Evolutionary conservation across 2,329 filamentous ascomycete genomes (phyloP), one percentile per base, ranked within the genome.

Genomic region (Monilinia fructigena): DNA sequence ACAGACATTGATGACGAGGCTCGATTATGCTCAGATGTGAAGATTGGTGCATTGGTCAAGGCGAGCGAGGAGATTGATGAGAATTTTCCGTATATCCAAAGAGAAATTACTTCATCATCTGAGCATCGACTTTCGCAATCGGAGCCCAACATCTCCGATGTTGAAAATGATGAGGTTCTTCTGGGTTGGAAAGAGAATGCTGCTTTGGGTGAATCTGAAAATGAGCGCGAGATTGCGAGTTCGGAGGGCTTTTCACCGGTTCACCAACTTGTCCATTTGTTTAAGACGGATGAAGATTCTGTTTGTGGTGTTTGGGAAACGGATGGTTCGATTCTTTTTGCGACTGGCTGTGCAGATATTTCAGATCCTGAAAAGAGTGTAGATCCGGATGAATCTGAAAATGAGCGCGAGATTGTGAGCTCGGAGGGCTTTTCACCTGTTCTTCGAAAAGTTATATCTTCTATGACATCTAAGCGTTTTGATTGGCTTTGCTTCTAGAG

Each of bases 381-480:
- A 20, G 2, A 16, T 26, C 1, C 7, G 20, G n/a, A 1, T 4
- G 45, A 45, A n/a, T 18, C 4, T 31, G 55, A 58, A 2, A 31
- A 47, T n/a, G 55, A 60, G 4, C 28, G 45, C 14, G 4, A 50
- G 11, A 60, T 60, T 38, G 45, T 8, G 14, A 26, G 10, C 38
- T 60, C 58, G 0, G 56, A 60, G 42, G 11, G 28, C 18, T 60
- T 60, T 18, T 60, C 56, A 11, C 56, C 58, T 11, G n/a, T 60
- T 6, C 20, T 26, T 60, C 45, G 50, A 3, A 12, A 14, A 1
- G 20, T 60, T 3, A 18, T 60, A 26, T 35, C 16, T 3, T 26
- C 31, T 2, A 50, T 60, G 58, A 60, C 45, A 14, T 45, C 58
- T 12, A 38, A 38, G 4, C 28, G 48, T n/a, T 38, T 31, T 28